phyloP scores from a whole-genome alignment of 768 basidiomycete species.

The Kwoniella shandongensis region DNA sequence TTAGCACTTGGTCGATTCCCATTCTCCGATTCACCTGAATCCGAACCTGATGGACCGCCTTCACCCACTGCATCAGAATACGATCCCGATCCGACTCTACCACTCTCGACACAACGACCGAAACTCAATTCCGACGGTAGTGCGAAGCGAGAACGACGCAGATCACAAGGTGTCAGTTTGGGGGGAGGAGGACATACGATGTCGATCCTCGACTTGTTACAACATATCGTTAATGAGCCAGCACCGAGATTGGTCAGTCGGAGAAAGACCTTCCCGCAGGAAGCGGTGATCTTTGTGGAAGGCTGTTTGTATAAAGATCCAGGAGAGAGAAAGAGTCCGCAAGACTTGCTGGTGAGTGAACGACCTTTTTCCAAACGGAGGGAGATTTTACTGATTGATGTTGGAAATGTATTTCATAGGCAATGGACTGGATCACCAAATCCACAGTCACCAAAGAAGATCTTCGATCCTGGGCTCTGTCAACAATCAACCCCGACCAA shows the following conservation, averaged over 20 bases:
- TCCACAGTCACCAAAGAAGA: slow-evolving; percentile 36
- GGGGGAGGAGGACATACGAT: slow-evolving; percentile 97
- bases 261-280: slow-evolving; percentile 68
- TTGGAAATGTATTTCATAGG: slow-evolving; percentile 10
- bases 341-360: slow-evolving; percentile 64
- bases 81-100: slow-evolving; percentile 44
- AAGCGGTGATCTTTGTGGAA: slow-evolving; percentile 83
- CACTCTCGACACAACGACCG: slow-evolving; percentile 38
- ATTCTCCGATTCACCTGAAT: slow-evolving; percentile 62
- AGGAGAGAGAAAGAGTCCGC: slow-evolving; percentile 75
- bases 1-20: slow-evolving; percentile 96
- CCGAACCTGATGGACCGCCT: slow-evolving; percentile 6
- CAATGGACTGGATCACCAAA: slow-evolving; percentile 36
- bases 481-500: slow-evolving; percentile 3
- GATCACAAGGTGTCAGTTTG: slow-evolving; percentile 81
- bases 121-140: slow-evolving; percentile 57
- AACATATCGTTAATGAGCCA: slow-evolving; percentile 98
- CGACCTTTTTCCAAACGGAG: neutral
- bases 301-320: slow-evolving; percentile 90
- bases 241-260: slow-evolving; percentile 71
- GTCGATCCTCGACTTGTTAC: slow-evolving; percentile 93
- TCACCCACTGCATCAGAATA: neutral
- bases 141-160: slow-evolving; percentile 66
- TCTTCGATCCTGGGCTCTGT: slow-evolving; percentile 32
- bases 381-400: neutral